These are phyloP conservation scores for Cadophora sp. DNA, from an alignment of 2,329 filamentous ascomycete genomes.

Conservation along the genomic window DNA sequence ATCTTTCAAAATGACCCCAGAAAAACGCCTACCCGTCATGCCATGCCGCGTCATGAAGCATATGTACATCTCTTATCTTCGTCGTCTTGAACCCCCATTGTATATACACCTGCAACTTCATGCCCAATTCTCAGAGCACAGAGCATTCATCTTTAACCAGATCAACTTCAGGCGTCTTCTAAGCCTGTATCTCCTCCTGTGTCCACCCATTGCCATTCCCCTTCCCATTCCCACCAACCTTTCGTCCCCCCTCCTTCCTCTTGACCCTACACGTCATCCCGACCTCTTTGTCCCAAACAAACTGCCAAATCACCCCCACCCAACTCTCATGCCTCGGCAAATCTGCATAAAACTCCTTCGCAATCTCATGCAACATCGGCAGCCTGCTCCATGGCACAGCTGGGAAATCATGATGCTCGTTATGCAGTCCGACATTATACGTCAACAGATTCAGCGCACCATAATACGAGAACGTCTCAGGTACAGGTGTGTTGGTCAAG, in stretches of 20 bases:
- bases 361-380: conserved; percentile 77
- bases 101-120: neutral
- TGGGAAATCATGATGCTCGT: conserved; percentile 99
- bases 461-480: conserved; percentile 98
- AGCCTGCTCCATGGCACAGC: conserved; percentile 94
- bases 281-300: conserved; percentile 88
- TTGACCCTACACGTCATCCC: conserved; percentile 94
- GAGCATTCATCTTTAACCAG: neutral
- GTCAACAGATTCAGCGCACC: conserved; percentile 89
- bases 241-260: conserved; percentile 76
- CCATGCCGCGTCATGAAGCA: neutral
- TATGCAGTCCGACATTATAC: conserved; percentile 97
- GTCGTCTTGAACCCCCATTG: no score
- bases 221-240: conserved; percentile 55
- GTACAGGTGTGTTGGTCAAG: conserved; percentile 65
- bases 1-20: neutral
- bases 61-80: neutral
- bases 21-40: conserved; percentile 3
- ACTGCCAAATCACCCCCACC: conserved; percentile 93
- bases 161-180: no score
- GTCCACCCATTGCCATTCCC: conserved; percentile 70
- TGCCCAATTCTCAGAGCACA: neutral
- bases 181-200: conserved; percentile 70
- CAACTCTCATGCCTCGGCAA: conserved; percentile 89
- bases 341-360: conserved; percentile 89